Evolutionary conservation across 495 filamentous ascomycete genomes (phyloP).

Genomic region (Tuber aestivum): DNA sequence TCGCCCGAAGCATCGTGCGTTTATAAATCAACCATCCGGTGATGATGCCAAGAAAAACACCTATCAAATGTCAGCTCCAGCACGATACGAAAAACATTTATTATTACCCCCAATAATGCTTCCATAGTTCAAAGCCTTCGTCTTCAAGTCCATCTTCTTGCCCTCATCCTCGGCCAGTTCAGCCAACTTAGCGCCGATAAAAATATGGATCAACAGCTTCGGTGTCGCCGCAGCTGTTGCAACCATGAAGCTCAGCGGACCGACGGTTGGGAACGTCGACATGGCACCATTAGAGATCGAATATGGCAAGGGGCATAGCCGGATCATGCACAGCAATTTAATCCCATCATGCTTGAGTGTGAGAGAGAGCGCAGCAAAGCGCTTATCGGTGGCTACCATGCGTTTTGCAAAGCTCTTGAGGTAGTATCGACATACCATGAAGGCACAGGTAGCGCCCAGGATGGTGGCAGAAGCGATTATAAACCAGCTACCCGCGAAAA

Average conservation of each 20-base stretch:
- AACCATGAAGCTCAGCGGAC: slow-evolving; percentile 64
- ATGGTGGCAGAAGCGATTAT: slow-evolving; percentile 74
- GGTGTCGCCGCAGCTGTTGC: slow-evolving; percentile 74
- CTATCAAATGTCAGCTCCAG: slow-evolving; percentile 6
- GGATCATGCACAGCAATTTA: slow-evolving; percentile 84
- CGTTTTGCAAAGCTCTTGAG: slow-evolving; percentile 70
- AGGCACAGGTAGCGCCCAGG: slow-evolving; percentile 67
- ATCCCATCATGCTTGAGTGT: slow-evolving; percentile 76
- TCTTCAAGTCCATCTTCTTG: slow-evolving; percentile 59
- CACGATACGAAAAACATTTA: background rate
- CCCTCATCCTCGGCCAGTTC: slow-evolving; percentile 60
- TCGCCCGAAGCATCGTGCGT: slow-evolving; percentile 74
- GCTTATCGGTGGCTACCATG: slow-evolving; percentile 72
- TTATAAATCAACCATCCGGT: slow-evolving; percentile 83
- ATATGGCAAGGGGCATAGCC: slow-evolving; percentile 90
- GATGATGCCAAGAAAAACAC: slow-evolving; percentile 58
- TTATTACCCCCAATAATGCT: slow-evolving; percentile 62
- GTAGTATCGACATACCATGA: slow-evolving; percentile 70
- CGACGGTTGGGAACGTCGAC: slow-evolving; percentile 83
- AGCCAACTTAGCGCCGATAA: slow-evolving; percentile 74
- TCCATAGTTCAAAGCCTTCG: slow-evolving; percentile 69
- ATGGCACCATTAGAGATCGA: slow-evolving; percentile 90
- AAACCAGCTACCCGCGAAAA: slow-evolving; percentile 54
- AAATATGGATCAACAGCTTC: slow-evolving; percentile 86
- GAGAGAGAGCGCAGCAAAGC: slow-evolving; percentile 64